phyloP scores from a whole-genome alignment of 805 yeast species.

The Cyberlindnera mycetangii region DNA sequence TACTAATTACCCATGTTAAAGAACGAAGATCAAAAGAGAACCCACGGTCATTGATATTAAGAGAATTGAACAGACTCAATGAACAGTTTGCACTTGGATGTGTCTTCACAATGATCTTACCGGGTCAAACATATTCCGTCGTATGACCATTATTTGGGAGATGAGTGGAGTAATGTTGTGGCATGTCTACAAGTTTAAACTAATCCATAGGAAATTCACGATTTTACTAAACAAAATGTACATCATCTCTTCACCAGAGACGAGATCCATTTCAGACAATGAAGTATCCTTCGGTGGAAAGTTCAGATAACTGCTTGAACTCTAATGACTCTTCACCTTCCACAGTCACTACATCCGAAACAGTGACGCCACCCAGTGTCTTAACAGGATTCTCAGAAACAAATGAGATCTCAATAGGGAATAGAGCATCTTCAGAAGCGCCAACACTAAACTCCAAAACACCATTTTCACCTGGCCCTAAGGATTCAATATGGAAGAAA shows the following conservation, averaged over 20 bases:
- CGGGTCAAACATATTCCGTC: slow-evolving; percentile 46
- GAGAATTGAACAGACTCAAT: slow-evolving; percentile 48
- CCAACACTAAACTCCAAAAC: slow-evolving; percentile 78
- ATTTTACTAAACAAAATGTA: too few species aligned
- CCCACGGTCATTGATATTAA: slow-evolving; percentile 55
- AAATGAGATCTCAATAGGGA: slow-evolving; percentile 82
- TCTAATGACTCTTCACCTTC: slow-evolving; percentile 59
- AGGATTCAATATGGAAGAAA: slow-evolving; percentile 56
- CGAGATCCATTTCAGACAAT: slow-evolving; percentile 37
- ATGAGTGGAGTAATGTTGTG: not conserved
- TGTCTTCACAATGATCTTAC: slow-evolving; percentile 48
- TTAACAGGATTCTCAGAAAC: slow-evolving; percentile 43
- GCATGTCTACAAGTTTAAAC: too few species aligned
- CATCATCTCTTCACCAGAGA: not conserved
- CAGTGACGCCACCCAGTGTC: slow-evolving; percentile 64
- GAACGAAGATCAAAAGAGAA: slow-evolving; percentile 40
- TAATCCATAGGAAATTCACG: not conserved
- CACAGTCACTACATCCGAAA: slow-evolving; percentile 52
- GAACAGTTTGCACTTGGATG: slow-evolving; percentile 38
- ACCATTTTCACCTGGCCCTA: slow-evolving; percentile 56
- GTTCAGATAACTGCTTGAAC: slow-evolving; percentile 59
- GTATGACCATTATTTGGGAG: not conserved
- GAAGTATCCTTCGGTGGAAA: slow-evolving; percentile 57
- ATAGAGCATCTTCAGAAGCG: slow-evolving; percentile 77
- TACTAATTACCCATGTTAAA: slow-evolving; percentile 43